Evolutionary conservation across 1,139 yeast genomes (phyloP).

Genomic region (Geotrichum bryndzae): DNA sequence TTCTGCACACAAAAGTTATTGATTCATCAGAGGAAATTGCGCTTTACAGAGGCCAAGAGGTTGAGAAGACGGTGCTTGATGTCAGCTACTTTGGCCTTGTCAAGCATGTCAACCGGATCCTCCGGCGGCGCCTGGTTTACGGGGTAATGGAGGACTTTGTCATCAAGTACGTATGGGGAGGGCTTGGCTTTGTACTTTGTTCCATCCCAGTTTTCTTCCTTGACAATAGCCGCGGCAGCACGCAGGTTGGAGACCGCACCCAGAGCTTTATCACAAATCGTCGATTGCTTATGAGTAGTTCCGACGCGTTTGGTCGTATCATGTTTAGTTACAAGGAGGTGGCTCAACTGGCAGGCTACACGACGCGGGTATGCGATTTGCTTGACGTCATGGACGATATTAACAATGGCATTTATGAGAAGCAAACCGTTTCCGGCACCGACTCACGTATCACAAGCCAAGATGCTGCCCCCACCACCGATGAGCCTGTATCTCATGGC

Average conservation of each 20-base stretch:
- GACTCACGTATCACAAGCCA: constrained; percentile 6
- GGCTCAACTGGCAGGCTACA: constrained; percentile 80
- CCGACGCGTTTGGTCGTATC: constrained; percentile 82
- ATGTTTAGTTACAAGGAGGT: constrained; percentile 80
- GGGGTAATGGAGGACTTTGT: constrained; percentile 54
- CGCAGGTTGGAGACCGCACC: constrained; percentile 32
- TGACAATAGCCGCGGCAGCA: constrained; percentile 19
- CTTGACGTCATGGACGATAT: constrained; percentile 58
- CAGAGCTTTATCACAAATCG: constrained; percentile 81
- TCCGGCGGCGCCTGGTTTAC: constrained; percentile 76
- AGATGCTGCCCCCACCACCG: background rate
- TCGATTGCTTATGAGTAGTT: constrained; percentile 74
- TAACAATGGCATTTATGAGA: constrained; percentile 35
- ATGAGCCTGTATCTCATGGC: constrained; percentile 21
- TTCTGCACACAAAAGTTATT: constrained; percentile 75
- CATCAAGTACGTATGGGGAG: constrained; percentile 93
- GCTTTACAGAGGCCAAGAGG: constrained; percentile 69
- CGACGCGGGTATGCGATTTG: constrained; percentile 67
- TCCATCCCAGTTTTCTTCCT: constrained; percentile 78
- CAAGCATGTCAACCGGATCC: constrained; percentile 69
- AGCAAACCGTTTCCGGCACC: constrained; percentile 27
- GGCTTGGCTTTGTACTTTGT: constrained; percentile 82
- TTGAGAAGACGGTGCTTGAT: constrained; percentile 76
- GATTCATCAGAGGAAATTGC: constrained; percentile 84
- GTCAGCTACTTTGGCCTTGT: constrained; percentile 76